Evolutionary conservation across 148 eudicot species (phyloP), one percentile per base, ranked within the genome.

Genomic region (Vaccinium darrowii): DNA sequence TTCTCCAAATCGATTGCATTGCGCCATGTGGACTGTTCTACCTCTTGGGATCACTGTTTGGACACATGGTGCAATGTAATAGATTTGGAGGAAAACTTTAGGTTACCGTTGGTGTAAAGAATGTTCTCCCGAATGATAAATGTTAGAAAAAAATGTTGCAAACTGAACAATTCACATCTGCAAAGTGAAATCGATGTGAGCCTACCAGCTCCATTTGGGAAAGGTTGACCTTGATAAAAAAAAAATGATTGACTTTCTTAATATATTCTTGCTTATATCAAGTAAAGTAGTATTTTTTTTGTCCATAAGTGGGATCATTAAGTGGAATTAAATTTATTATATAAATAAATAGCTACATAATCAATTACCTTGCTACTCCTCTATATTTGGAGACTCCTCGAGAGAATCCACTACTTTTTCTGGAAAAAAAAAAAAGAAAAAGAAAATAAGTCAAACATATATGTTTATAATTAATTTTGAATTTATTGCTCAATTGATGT

Each of bases 311-410:
- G 53, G 11, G 12, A 51, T 51, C 53, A 8, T 51, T 51, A 7
- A 10, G 53, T 51, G 53, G 53, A 51, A 51, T 51, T 51, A 51
- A 1, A 51, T 51, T 8, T 51, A 51, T 50, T 50, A 8, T 50
- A 50, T 2, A 15, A 57, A 57, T 57, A 57, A 36, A 36, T 36
- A 36, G 62, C 3, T 57, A 16, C 62, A 36, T 43, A 43, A 43
- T 10, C 9, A 51, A n/a, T 36, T 96, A 96, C 99, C 99, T 94
- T 81, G 99, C 99, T 8, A 96, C 99, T 21, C 99, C 99, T 88
- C 98, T 91, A 53, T 91, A 96, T 76, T 93, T 96, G 5, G 99
- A 96, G 39, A 94, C 97, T 52, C 99, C 99, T 21, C 99, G 92
- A 0, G 99, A 94, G 83, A 96, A 96, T 0, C 99, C 99, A 47